Evolutionary conservation across 441 rosid species (phyloP), one percentile per base, ranked within the genome.

Genomic region (Syzygium malaccense): DNA sequence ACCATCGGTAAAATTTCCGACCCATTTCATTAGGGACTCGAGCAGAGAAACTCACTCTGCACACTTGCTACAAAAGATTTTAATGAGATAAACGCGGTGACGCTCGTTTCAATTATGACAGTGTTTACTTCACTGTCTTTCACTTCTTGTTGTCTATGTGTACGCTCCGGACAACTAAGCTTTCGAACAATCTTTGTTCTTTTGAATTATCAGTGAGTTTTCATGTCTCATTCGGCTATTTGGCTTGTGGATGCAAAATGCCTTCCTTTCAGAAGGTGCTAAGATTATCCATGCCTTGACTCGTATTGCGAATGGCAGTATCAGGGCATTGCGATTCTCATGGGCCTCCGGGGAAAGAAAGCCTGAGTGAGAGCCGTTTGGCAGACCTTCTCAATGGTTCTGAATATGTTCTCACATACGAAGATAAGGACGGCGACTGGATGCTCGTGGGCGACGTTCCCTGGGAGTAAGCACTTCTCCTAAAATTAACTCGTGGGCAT

Each of bases 401-500:
- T 84, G 95, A 94, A 85, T 92, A 92, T 86, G 95, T 93, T 62
- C 93, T 93, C 54, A 92, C 96, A 4, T 94, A 92, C 51, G 94
- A 94, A 88, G 96, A 94, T 85, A 93, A 91, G 88, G 96, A 94
- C 56, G 90, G 88, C 10, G 96, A 94, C 41, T 94, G 96, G 96
- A 93, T 94, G 96, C 96, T 94, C 14, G 95, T 94, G 55, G 95
- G 95, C 7, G 95, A 94, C 88, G 95, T 94, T 32, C 95, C 96
- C 18, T 94, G 96, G 96, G 93, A 90, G 96, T 94, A 92, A 91
- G 94, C 91, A 25, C 85, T 88, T 51, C 41, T 55, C 62, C 62
- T 32, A 14, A 14, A 33, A 25, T 37, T 62, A 53, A 30, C 30
- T 19, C 8, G 3, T 64, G 71, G 30, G 37, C 37, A 64, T 64